phyloP scores from a whole-genome alignment of 345 rosid species.

The Gossypium anomalum region DNA sequence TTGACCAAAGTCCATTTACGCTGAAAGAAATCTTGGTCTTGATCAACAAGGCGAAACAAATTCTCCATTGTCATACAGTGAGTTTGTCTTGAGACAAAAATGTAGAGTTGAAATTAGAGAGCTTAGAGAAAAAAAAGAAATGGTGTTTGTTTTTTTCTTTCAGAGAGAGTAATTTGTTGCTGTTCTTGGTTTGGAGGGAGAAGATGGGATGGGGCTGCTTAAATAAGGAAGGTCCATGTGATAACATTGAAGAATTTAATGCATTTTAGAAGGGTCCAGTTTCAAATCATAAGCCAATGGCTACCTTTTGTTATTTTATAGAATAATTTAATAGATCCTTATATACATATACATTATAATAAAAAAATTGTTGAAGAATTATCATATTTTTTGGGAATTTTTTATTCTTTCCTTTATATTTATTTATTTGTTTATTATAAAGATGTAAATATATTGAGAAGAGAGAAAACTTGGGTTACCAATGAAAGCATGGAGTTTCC shows the following conservation, averaged over 20 bases:
- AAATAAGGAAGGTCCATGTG: constrained; percentile 28
- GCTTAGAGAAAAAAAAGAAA: neutral
- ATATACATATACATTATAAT: constrained; percentile 7
- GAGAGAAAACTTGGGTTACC: constrained; percentile 1
- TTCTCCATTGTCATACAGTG: constrained; percentile 33
- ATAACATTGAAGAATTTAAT: constrained; percentile 9
- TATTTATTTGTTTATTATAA: neutral
- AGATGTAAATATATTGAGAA: neutral
- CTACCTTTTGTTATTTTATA: neutral
- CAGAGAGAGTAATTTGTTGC: neutral
- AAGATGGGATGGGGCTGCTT: constrained; percentile 13
- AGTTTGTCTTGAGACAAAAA: neutral
- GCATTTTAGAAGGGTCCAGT: constrained; percentile 11
- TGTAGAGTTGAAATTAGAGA: neutral
- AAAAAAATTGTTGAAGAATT: constrained; percentile 7
- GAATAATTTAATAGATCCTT: constrained; percentile 15
- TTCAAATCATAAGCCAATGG: constrained; percentile 24
- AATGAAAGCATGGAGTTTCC: constrained; percentile 5
- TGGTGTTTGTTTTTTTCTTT: neutral
- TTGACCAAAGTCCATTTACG: constrained; percentile 65
- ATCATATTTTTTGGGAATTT: constrained; percentile 10
- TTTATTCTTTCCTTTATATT: constrained; percentile 14
- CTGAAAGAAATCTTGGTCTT: constrained; percentile 32
- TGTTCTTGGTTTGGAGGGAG: constrained; percentile 18
- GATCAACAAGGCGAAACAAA: constrained; percentile 37